phyloP scores from a whole-genome alignment of 208 protist species.

The Wallacemonas collosoma region DNA sequence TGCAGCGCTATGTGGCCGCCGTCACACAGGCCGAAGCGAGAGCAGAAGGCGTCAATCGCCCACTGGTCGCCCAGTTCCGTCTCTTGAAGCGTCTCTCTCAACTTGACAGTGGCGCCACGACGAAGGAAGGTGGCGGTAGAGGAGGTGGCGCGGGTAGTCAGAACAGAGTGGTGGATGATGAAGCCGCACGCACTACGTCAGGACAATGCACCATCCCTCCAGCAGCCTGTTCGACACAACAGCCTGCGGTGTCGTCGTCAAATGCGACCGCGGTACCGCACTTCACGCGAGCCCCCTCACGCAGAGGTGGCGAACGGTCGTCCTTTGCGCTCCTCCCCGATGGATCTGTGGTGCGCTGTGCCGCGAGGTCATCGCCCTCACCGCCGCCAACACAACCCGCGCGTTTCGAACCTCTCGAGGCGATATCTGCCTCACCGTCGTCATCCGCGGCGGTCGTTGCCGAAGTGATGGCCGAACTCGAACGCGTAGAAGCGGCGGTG shows the following conservation, averaged over 20 bases:
- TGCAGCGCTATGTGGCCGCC: background rate
- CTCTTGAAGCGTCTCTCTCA: background rate
- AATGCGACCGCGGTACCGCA: too few species aligned
- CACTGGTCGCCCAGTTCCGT: background rate
- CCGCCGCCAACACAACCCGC: background rate
- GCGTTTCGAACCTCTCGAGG: background rate
- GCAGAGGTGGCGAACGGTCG: background rate
- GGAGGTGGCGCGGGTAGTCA: too few species aligned
- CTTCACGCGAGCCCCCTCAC: too few species aligned
- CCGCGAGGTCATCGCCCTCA: background rate
- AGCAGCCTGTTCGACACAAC: too few species aligned
- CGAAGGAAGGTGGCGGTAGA: background rate
- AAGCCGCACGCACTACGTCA: too few species aligned
- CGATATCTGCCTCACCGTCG: background rate
- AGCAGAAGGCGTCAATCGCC: background rate
- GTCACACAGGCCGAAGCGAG: background rate
- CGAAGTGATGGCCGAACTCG: background rate
- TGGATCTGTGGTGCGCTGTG: slow-evolving; percentile 7
- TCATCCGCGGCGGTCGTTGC: background rate
- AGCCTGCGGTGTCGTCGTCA: too few species aligned
- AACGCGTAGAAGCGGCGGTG: background rate
- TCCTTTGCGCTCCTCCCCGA: background rate
- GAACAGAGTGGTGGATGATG: too few species aligned
- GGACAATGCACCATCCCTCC: too few species aligned
- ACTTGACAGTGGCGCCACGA: background rate